Conservation (phyloP, 345 rosid genomes). For the Salix purpurea region DNA sequence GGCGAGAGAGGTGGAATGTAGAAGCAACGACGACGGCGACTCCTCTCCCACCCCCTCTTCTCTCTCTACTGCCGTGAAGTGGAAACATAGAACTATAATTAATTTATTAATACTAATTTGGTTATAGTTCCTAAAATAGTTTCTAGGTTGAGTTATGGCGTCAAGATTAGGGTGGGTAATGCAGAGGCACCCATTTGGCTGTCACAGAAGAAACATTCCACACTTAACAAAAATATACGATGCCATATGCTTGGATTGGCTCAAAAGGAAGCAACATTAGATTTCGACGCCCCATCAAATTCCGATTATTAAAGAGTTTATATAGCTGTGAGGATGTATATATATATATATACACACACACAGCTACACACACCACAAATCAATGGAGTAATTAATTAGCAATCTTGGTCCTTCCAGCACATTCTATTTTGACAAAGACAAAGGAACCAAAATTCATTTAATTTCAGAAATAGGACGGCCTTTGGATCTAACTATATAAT, state of each 20-base stretch:
- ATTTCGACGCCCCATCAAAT: neutral
- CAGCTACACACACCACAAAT: neutral
- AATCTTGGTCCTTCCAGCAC: neutral
- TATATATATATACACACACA: too few relatives aligned
- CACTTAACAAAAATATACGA: neutral
- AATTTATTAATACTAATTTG: too few relatives aligned
- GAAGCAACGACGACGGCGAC: conserved; percentile 31
- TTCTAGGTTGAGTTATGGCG: too few relatives aligned
- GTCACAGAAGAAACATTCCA: too few relatives aligned
- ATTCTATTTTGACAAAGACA: neutral
- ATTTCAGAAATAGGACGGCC: neutral
- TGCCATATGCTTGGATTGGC: neutral
- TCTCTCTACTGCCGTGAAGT: neutral
- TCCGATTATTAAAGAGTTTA: neutral
- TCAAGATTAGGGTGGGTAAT: too few relatives aligned
- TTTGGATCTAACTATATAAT: neutral
- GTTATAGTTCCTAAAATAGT: too few relatives aligned
- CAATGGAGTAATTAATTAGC: neutral
- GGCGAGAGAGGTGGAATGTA: conserved; percentile 22
- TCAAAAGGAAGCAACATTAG: neutral
- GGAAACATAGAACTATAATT: too few relatives aligned
- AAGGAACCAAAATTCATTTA: neutral
- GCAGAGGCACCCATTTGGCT: too few relatives aligned
- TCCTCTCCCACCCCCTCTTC: conserved; percentile 22
- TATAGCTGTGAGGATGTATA: neutral